Percentiles rank a stretch among this genome's conserved stretches.
Evolutionary conservation across 495 filamentous ascomycete genomes (phyloP).

Genomic region (Xanthoparmelia taractica): DNA sequence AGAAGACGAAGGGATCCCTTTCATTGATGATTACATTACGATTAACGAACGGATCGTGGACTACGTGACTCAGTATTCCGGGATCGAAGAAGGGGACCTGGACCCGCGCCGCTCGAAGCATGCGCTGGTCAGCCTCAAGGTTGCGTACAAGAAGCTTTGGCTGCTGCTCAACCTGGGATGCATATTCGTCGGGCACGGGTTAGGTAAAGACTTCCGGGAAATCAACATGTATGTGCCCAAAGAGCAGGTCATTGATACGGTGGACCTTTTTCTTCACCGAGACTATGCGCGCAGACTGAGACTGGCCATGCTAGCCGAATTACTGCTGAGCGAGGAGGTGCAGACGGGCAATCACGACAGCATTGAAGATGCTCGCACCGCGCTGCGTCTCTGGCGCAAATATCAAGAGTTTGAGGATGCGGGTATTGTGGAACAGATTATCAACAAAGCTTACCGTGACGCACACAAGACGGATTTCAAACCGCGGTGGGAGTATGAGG

Average conservation of each 20-base stretch:
- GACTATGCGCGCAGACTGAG: constrained; percentile 65
- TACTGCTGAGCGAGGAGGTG: constrained; percentile 81
- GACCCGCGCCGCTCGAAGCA: constrained; percentile 65
- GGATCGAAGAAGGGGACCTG: constrained; percentile 77
- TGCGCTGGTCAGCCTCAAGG: constrained; percentile 77
- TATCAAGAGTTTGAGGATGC: constrained; percentile 82
- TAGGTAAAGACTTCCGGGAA: constrained; percentile 90
- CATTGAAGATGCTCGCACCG: constrained; percentile 87
- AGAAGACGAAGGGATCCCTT: constrained; percentile 66
- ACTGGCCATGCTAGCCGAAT: constrained; percentile 66
- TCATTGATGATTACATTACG: constrained; percentile 95
- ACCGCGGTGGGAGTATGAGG: constrained; percentile 43
- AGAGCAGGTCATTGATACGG: constrained; percentile 85
- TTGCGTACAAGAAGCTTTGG: constrained; percentile 97
- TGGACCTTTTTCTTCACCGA: constrained; percentile 69
- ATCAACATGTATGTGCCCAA: constrained; percentile 96
- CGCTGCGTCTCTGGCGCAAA: constrained; percentile 81
- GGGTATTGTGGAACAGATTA: constrained; percentile 68
- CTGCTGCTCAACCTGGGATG: constrained; percentile 89
- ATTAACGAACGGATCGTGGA: constrained; percentile 89
- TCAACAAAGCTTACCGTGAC: constrained; percentile 73
- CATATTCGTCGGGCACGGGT: constrained; percentile 85
- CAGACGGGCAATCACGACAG: constrained; percentile 85
- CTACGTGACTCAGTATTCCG: constrained; percentile 88
- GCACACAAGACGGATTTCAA: constrained; percentile 66